Conservation (phyloP, 768 basidiomycete species). For the Rhizopogon sp. region DNA sequence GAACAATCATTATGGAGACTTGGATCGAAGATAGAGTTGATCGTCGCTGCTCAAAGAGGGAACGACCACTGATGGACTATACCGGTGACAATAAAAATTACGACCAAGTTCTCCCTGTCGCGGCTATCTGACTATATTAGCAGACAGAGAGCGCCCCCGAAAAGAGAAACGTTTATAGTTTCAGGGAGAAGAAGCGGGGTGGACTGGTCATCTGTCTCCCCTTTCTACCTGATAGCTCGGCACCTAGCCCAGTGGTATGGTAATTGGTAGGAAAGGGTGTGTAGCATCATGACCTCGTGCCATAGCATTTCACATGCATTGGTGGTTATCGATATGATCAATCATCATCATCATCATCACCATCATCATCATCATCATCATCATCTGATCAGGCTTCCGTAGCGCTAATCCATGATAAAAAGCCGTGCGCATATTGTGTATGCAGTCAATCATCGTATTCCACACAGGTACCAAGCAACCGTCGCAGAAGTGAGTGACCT, state of each 20-base stretch:
- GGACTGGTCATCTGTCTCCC: slow-evolving; percentile 15
- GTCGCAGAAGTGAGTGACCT: too few relatives aligned
- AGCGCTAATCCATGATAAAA: neutral
- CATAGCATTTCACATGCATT: neutral
- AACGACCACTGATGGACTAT: slow-evolving; percentile 19
- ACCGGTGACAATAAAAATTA: slow-evolving; percentile 15
- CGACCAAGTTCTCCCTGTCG: slow-evolving; percentile 27
- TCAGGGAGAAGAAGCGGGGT: slow-evolving; percentile 45
- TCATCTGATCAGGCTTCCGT: neutral
- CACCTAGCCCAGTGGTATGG: neutral
- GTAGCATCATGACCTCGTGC: neutral
- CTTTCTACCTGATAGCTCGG: neutral
- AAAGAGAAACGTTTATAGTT: slow-evolving; percentile 23
- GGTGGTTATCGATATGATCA: too few relatives aligned
- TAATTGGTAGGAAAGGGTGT: neutral
- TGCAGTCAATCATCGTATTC: too few relatives aligned
- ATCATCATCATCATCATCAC: neutral
- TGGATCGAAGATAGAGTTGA: slow-evolving; percentile 16
- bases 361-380: neutral
- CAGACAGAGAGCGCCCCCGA: slow-evolving; percentile 8
- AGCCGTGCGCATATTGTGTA: neutral
- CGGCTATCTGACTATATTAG: slow-evolving; percentile 7
- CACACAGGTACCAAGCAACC: too few relatives aligned
- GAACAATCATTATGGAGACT: slow-evolving; percentile 32
- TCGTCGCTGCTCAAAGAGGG: slow-evolving; percentile 19